A percentile compares a stretch with the other conserved stretches of the same genome.
Conservation (phyloP, 192 early-diverging fungal genomes). For the Mortierella claussenii region DNA sequence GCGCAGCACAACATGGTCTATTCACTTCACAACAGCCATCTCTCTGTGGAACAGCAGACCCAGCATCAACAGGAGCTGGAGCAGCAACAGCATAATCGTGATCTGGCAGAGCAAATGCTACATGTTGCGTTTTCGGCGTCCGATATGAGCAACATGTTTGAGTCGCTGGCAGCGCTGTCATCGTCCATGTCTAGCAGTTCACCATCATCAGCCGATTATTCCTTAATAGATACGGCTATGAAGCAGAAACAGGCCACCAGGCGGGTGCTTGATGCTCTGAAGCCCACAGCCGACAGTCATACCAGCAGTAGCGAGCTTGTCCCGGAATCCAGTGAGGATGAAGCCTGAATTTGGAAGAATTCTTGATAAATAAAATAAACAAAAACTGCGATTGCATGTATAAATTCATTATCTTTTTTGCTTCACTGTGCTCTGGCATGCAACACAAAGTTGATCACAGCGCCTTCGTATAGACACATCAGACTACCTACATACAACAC, state of each 20-base stretch:
- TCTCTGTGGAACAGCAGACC: slow-evolving; percentile 13
- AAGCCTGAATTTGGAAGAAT: too few species aligned
- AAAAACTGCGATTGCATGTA: too few species aligned
- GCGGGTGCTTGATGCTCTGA: slow-evolving; percentile 21
- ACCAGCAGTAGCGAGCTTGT: slow-evolving; percentile 2
- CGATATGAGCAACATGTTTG: slow-evolving; percentile 16
- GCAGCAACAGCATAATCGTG: slow-evolving; percentile 35
- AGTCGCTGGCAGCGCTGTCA: not conserved
- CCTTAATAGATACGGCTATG: not conserved
- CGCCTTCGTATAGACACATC: too few species aligned
- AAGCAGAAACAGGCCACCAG: slow-evolving; percentile 36
- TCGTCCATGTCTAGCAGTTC: not conserved
- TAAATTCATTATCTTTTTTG: too few species aligned
- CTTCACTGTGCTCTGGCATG: too few species aligned
- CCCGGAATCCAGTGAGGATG: slow-evolving; percentile 8
- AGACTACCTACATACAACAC: too few species aligned
- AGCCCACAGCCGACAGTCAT: not conserved
- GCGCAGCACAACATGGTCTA: not conserved
- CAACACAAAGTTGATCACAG: too few species aligned
- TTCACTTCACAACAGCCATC: slow-evolving; percentile 1
- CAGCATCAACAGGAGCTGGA: slow-evolving; percentile 33
- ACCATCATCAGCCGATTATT: slow-evolving; percentile 3
- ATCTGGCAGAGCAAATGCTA: slow-evolving; percentile 46
- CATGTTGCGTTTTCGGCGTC: slow-evolving; percentile 35
- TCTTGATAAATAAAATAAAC: too few species aligned